phyloP scores from a whole-genome alignment of 257 asterid species.

The Anisodus acutangulus region DNA sequence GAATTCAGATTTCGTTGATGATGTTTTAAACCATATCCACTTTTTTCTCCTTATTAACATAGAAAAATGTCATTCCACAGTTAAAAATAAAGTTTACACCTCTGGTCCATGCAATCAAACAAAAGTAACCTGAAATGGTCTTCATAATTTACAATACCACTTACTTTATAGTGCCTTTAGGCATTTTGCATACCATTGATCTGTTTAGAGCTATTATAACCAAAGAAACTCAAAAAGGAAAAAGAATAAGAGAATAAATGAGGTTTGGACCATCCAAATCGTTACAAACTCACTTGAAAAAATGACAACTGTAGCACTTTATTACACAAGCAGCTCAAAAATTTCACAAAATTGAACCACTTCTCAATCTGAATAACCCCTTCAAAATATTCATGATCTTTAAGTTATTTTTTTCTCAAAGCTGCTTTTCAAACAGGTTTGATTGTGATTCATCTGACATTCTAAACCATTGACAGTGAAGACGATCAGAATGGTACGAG shows the following conservation, averaged over 20 bases:
- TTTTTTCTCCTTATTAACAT: too few relatives aligned
- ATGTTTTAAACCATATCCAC: too few relatives aligned
- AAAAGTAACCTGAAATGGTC: too few relatives aligned
- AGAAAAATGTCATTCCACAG: too few relatives aligned
- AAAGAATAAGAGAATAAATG: background rate
- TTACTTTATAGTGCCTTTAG: background rate
- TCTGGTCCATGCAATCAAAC: too few relatives aligned
- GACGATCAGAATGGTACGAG: background rate
- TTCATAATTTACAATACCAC: background rate
- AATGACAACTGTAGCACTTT: background rate
- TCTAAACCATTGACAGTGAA: slow-evolving; percentile 32
- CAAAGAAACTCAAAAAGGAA: slow-evolving; percentile 2
- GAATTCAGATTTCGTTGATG: too few relatives aligned
- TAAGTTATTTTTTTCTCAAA: background rate
- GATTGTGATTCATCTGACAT: slow-evolving; percentile 50
- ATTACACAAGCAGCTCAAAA: slow-evolving; percentile 8
- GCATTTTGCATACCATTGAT: slow-evolving; percentile 5
- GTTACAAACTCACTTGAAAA: background rate
- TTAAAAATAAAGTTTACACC: too few relatives aligned
- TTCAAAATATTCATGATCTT: background rate
- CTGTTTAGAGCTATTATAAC: background rate
- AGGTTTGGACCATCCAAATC: background rate
- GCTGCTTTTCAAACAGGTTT: background rate
- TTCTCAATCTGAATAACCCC: background rate
- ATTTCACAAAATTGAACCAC: background rate